Evolutionary conservation across 345 rosid genomes (phyloP), one percentile per base, ranked within the genome.

Genomic region (Aquilaria malaccensis): DNA sequence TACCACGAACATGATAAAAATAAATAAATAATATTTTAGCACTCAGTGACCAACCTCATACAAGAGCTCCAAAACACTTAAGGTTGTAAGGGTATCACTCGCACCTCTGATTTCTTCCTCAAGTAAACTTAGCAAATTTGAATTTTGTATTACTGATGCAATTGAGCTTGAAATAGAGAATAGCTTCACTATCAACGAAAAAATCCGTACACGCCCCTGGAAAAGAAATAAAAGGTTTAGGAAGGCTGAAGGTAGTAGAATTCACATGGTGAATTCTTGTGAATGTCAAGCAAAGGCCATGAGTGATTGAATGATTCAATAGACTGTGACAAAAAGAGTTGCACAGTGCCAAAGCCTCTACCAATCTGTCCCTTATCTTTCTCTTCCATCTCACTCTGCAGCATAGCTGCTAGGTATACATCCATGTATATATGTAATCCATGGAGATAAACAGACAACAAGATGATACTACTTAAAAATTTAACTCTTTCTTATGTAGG

Each of bases 131-230:
- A 93, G 91, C 59, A 93, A 71, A 70, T 85, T 83, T 55, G 84
- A 81, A 53, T 75, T 77, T 75, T 75, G 65, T 59, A 93, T 62
- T 33, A 59, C 77, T 62, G 86, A 85, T 67, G 98, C 97, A 66
- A 89, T 79, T 64, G 73, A 46, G 55, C 71, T 68, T 70, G 98
- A 93, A 68, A 84, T 62, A 63, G 96, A 83, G 71, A 93, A 93
- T 61, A 93, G 77, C 82, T 85, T 87, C 88, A 93, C 97, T 63
- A 93, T 74, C 82, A 93, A 74, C 56, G 97, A 78, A 52, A 87
- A 70, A 57, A 89, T 77, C 50, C 92, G 91, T 6, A 80, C 85
- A 63, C 85, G 96, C 61, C 79, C 98, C 98, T 93, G 86, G 67
- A 80, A 77, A 52, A 52, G 29, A 33, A 30, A 76, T 32, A 31